Conservation (phyloP, 1,284 basidiomycete genomes). For the Cutaneotrichosporon cutaneum region DNA sequence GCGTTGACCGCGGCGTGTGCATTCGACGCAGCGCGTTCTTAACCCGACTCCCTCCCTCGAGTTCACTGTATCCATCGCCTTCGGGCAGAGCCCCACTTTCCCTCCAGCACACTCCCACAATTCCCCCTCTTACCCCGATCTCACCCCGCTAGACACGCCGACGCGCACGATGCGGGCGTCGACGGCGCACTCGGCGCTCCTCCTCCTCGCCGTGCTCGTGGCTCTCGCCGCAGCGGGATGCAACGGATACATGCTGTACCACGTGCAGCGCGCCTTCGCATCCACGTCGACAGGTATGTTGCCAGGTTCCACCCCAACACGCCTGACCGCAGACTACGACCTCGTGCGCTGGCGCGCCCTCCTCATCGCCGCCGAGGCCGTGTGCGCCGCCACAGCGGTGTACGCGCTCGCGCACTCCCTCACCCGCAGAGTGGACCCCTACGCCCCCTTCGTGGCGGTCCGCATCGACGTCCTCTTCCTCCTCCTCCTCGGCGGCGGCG, state of each 20-base stretch:
- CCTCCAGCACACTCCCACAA: no score
- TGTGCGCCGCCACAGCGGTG: background rate
- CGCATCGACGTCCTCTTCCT: background rate
- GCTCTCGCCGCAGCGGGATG: background rate
- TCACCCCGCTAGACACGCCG: background rate
- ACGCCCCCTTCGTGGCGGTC: background rate
- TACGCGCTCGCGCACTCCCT: background rate
- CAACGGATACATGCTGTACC: slow-evolving; percentile 2
- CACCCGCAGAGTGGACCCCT: background rate
- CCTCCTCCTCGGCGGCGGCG: background rate
- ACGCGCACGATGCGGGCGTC: background rate
- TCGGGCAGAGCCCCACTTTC: no score
- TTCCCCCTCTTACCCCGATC: no score
- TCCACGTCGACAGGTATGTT: background rate
- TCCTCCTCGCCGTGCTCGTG: background rate
- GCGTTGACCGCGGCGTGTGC: no score
- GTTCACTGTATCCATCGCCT: no score
- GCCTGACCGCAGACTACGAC: background rate
- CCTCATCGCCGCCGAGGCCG: background rate
- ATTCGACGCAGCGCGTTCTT: no score
- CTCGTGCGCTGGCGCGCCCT: background rate
- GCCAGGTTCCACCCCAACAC: background rate
- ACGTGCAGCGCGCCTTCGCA: background rate
- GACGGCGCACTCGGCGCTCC: slow-evolving; percentile 4
- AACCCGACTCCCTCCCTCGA: no score